Base-by-base conservation (phyloP, 2,329 filamentous ascomycete species). In the Chrysosporium keratinophilum region DNA sequence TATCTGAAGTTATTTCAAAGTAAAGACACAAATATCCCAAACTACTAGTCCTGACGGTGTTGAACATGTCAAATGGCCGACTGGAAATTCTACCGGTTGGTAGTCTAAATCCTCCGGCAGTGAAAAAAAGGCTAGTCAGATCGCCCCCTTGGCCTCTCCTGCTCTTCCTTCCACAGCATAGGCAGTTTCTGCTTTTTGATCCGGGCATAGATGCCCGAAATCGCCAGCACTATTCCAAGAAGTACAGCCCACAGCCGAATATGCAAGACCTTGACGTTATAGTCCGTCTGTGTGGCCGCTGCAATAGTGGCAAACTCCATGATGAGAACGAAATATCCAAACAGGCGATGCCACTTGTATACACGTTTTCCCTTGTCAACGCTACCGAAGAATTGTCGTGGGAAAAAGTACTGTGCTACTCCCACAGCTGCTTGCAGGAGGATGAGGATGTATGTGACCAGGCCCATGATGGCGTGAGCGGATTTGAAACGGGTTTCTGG, bases 331-430 rank as follows among this genome's bases (percentile, higher is more conserved):
- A 81, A 60, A 66, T 98, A 97, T 1, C 91, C 93, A 19, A 76
- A 78, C 52, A 79, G 71, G 31, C 91, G 81, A 68, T 97, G 93
- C 63, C 90, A 95, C 71, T 95, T 96, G 77, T 91, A 97, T 41
- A 95, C 68, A 20, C 76, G 76, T 77, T 90, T 94, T 17, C 89
- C 91, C 2, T 82, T 82, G 23, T 87, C 83, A 58, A 84, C 82
- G 54, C 87, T 82, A 4, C 90, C 90, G 62, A 91, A 94, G 1
- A 95, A 63, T 12, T 56, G 43, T 0, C 66, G 65, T 0, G 90
- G 90, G 2, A 80, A 74, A 55, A 82, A 88, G 75, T 85, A 96
- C 72, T 93, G 87, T 33, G 87, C 85, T 58, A 94, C 80, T 14
- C 93, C 91, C 31, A 95, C 79, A 0, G 84, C 48, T 43, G 87